phyloP scores from a whole-genome alignment of 768 basidiomycete species.

The Tricholomella constricta region DNA sequence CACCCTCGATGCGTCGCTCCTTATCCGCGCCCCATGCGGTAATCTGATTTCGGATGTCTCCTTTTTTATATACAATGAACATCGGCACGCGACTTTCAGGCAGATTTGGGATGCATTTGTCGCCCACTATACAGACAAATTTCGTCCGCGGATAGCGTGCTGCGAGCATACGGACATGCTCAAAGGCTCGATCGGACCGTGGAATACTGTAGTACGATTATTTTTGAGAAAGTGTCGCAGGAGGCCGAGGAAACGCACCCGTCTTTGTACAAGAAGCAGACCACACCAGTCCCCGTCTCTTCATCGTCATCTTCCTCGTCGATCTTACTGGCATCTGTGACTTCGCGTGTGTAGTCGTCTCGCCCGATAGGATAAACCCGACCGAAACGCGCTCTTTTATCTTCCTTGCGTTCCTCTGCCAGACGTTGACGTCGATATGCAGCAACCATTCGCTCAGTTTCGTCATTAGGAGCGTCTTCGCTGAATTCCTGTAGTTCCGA shows the following conservation, averaged over 20 bases:
- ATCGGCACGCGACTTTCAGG: constrained; percentile 91
- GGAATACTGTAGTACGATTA: constrained; percentile 55
- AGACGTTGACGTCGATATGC: constrained; percentile 65
- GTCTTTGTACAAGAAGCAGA: constrained; percentile 95
- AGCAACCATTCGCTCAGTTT: constrained; percentile 72
- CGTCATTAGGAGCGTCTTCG: constrained; percentile 76
- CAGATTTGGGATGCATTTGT: constrained; percentile 95
- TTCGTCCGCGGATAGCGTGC: constrained; percentile 88
- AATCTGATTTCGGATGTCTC: constrained; percentile 87
- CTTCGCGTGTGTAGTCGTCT: constrained; percentile 93
- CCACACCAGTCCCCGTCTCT: constrained; percentile 83
- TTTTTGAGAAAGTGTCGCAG: background rate
- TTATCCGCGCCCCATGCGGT: constrained; percentile 82
- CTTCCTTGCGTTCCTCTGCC: constrained; percentile 58
- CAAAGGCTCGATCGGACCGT: constrained; percentile 73
- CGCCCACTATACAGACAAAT: constrained; percentile 93
- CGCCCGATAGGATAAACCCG: constrained; percentile 85
- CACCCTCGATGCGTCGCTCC: constrained; percentile 80
- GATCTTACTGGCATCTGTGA: constrained; percentile 87
- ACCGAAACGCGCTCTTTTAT: constrained; percentile 74
- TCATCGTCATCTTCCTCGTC: constrained; percentile 66
- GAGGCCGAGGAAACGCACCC: constrained; percentile 55
- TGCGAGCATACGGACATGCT: constrained; percentile 73
- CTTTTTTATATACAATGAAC: constrained; percentile 88
- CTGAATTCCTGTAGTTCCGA: constrained; percentile 67